phyloP scores from a whole-genome alignment of 2,329 filamentous ascomycete genomes.

The Pestalotiopsis sp. region DNA sequence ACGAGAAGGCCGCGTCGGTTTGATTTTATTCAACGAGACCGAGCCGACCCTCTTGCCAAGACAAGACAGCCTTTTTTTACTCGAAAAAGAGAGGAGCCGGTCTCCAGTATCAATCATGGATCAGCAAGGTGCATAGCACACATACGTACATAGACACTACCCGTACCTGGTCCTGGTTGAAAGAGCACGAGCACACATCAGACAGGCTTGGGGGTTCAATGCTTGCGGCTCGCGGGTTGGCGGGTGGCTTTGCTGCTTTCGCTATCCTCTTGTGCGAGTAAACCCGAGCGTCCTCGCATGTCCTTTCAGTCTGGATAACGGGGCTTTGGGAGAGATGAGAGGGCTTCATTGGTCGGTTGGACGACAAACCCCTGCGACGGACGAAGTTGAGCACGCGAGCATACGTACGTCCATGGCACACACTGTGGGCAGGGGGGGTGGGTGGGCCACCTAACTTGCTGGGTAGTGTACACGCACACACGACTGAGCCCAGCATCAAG shows the following conservation, averaged over 20 bases:
- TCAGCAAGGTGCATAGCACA: background rate
- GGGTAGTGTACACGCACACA: background rate
- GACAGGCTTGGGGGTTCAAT: background rate
- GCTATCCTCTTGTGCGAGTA: background rate
- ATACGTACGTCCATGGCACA: conserved; percentile 13
- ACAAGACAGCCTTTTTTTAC: background rate
- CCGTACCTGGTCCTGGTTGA: no score
- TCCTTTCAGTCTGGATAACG: background rate
- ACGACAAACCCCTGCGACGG: background rate
- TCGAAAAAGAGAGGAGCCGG: background rate
- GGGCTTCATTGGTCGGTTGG: background rate
- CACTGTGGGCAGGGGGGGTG: conserved; percentile 7
- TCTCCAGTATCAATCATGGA: conserved; percentile 7
- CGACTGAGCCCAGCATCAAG: background rate
- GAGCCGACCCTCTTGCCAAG: background rate
- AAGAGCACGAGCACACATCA: background rate
- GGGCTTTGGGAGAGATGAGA: conserved; percentile 5
- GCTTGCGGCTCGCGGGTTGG: background rate
- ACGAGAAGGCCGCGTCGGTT: background rate
- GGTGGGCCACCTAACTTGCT: background rate
- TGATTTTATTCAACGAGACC: conserved; percentile 3
- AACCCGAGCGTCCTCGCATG: background rate
- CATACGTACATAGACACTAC: no score
- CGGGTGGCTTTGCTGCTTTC: background rate
- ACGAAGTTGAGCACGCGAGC: conserved; percentile 12